These are phyloP conservation scores for Leccinum longicurvipes DNA, from an alignment of 768 basidiomycete genomes.

Conservation along the genomic window DNA sequence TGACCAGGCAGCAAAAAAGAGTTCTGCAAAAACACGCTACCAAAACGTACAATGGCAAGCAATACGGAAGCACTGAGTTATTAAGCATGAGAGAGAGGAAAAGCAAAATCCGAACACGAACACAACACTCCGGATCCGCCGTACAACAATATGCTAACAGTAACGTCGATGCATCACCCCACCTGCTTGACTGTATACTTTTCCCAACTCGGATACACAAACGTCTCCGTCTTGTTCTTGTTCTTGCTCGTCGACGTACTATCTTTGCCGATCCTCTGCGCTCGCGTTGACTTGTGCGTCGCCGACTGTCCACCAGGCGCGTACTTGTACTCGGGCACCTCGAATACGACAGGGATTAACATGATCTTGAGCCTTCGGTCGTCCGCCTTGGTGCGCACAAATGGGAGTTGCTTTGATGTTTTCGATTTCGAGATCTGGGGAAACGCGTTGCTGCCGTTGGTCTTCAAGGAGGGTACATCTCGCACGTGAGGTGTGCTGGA, in stretches of 20 bases:
- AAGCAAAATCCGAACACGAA: not conserved
- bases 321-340: conserved; percentile 27
- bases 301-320: conserved; percentile 18
- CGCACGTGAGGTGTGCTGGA: not conserved
- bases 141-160: too few species aligned
- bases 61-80: not conserved
- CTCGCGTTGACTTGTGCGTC: conserved; percentile 28
- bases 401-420: conserved; percentile 47
- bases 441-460: conserved; percentile 16
- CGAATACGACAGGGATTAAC: conserved; percentile 42
- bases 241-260: conserved; percentile 22
- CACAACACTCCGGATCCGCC: not conserved
- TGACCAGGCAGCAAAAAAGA: not conserved
- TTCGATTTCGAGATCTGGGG: conserved; percentile 42
- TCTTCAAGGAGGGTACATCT: conserved; percentile 14
- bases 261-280: conserved; percentile 7
- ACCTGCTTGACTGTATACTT: conserved; percentile 51
- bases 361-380: conserved; percentile 53
- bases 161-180: conserved; percentile 4
- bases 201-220: conserved; percentile 63
- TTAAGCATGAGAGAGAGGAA: not conserved
- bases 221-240: conserved; percentile 41
- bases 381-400: conserved; percentile 48
- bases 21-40: not conserved
- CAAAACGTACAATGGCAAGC: conserved; percentile 1